phyloP scores from a whole-genome alignment of 1,284 basidiomycete genomes.

The Melampsora larici-populina region DNA sequence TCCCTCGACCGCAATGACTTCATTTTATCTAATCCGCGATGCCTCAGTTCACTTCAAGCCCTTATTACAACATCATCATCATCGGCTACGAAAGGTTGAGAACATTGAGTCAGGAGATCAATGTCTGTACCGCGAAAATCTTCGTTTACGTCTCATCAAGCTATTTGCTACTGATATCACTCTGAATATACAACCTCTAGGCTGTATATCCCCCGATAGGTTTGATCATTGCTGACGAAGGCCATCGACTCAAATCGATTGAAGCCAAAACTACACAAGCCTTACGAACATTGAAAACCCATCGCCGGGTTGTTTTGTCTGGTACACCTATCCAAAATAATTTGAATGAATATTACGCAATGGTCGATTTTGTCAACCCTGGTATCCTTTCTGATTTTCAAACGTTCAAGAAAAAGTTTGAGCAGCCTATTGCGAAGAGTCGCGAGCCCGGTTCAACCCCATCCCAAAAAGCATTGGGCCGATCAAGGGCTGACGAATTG shows the following conservation, averaged over 20 bases:
- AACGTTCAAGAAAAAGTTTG: slow-evolving; percentile 63
- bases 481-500: slow-evolving; percentile 62
- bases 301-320: slow-evolving; percentile 66
- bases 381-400: slow-evolving; percentile 63
- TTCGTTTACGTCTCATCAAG: background rate
- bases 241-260: slow-evolving; percentile 88
- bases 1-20: background rate
- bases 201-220: slow-evolving; percentile 71
- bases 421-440: slow-evolving; percentile 82
- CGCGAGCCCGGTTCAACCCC: slow-evolving; percentile 70
- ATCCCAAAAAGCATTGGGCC: slow-evolving; percentile 72
- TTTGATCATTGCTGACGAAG: slow-evolving; percentile 93
- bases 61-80: slow-evolving; percentile 74
- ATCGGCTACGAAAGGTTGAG: slow-evolving; percentile 82
- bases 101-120: slow-evolving; percentile 24
- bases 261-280: slow-evolving; percentile 83
- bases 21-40: background rate
- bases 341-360: slow-evolving; percentile 88
- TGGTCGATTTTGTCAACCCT: slow-evolving; percentile 95
- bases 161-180: background rate
- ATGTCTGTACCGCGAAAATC: slow-evolving; percentile 6
- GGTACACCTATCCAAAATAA: slow-evolving; percentile 94
- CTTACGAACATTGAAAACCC: slow-evolving; percentile 61
- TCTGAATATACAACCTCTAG: slow-evolving; percentile 48
- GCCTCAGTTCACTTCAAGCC: slow-evolving; percentile 56